These are phyloP conservation scores for Ceratobasidium sp. DNA, from an alignment of 1,284 basidiomycete species.

Conservation along the genomic window DNA sequence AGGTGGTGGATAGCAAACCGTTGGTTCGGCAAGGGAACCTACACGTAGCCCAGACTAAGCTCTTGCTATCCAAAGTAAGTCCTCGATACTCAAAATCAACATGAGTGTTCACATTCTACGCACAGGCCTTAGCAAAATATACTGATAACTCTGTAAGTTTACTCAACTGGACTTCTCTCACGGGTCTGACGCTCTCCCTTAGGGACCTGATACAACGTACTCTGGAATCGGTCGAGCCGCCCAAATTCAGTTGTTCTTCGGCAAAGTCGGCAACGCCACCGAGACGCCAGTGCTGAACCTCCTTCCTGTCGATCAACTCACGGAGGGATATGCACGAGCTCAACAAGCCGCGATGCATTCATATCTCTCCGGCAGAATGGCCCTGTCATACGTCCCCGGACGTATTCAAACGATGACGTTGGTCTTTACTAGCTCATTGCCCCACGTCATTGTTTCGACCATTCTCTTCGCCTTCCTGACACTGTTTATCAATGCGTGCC, in stretches of 20 bases:
- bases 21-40: conserved; percentile 28
- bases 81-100: too few relatives aligned
- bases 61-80: conserved; percentile 17
- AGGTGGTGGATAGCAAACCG: conserved; percentile 17
- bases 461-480: conserved; percentile 28
- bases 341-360: conserved; percentile 38
- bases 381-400: conserved; percentile 28
- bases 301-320: conserved; percentile 21
- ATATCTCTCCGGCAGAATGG: conserved; percentile 33
- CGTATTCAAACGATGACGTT: conserved; percentile 17
- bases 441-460: conserved; percentile 34
- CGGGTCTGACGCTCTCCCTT: neutral
- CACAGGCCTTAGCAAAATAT: neutral
- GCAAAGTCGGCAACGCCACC: conserved; percentile 17
- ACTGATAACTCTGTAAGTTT: conserved; percentile 4
- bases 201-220: neutral
- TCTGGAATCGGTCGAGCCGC: conserved; percentile 3
- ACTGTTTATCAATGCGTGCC: conserved; percentile 31
- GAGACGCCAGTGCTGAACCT: conserved; percentile 9
- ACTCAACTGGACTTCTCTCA: too few relatives aligned
- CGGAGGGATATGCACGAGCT: conserved; percentile 16
- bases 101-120: too few relatives aligned
- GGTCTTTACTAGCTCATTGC: conserved; percentile 39
- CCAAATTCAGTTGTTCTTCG: conserved; percentile 33
- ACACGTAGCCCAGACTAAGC: conserved; percentile 8